phyloP scores from a whole-genome alignment of 1,284 basidiomycete genomes.

The Xanthoconium separans region DNA sequence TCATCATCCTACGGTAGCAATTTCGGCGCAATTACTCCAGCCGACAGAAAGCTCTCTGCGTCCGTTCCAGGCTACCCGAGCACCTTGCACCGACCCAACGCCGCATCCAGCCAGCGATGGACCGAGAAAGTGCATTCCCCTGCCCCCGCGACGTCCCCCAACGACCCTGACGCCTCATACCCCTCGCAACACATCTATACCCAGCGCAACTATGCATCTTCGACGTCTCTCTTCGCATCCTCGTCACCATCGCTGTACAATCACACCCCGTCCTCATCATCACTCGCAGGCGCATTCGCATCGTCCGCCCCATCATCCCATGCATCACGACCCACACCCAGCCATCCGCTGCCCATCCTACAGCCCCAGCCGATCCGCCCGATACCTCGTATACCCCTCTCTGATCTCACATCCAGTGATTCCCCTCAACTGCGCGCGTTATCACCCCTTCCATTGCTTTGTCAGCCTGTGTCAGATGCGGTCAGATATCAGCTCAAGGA shows the following conservation, averaged over 20 bases:
- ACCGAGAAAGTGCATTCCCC: slow-evolving; percentile 19
- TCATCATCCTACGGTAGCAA: slow-evolving; percentile 13
- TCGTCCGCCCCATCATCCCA: slow-evolving; percentile 14
- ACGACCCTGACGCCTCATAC: slow-evolving; percentile 13
- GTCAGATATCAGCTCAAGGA: slow-evolving; percentile 30
- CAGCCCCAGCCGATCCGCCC: slow-evolving; percentile 55
- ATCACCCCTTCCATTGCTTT: slow-evolving; percentile 33
- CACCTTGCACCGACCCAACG: slow-evolving; percentile 18
- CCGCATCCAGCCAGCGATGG: slow-evolving; percentile 18
- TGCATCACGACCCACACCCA: slow-evolving; percentile 16
- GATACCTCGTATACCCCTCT: slow-evolving; percentile 53
- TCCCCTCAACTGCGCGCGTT: slow-evolving; percentile 21
- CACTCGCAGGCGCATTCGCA: slow-evolving; percentile 28
- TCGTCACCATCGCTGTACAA: slow-evolving; percentile 21
- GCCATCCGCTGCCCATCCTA: slow-evolving; percentile 38
- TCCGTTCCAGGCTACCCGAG: slow-evolving; percentile 32
- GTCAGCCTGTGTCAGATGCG: slow-evolving; percentile 34
- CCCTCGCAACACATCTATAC: slow-evolving; percentile 22
- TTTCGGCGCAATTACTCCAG: slow-evolving; percentile 6
- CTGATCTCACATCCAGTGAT: slow-evolving; percentile 40
- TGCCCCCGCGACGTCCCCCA: slow-evolving; percentile 1
- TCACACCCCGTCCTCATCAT: slow-evolving; percentile 23
- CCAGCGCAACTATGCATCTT: slow-evolving; percentile 20
- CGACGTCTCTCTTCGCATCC: slow-evolving; percentile 19
- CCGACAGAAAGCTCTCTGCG: slow-evolving; percentile 32